Evolutionary conservation across 2,329 filamentous ascomycete species (phyloP), one percentile per base, ranked within the genome.

Genomic region (Cladosporium oxysporum): DNA sequence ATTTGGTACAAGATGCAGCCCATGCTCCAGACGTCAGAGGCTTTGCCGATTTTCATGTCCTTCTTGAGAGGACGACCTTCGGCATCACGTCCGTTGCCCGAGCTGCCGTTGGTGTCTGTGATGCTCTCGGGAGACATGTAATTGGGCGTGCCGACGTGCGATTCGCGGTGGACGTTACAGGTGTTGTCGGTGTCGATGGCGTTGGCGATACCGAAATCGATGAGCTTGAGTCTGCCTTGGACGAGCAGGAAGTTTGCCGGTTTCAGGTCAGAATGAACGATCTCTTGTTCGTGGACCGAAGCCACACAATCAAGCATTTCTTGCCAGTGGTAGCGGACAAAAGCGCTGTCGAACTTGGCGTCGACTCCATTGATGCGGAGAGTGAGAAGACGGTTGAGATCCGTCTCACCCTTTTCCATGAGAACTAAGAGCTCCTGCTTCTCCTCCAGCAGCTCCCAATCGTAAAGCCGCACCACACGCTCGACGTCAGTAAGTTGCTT

Each of bases 41-140:
- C 92, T 75, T 98, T 98, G 67, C 95, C 96, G 7, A 99, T 84
- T 77, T 97, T 97, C 89, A 97, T 95, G 67, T 97, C 84, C 77
- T 93, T 96, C 16, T 87, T 84, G 26, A 80, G 79, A 62, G 80
- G 77, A 59, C 77, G 81, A 67, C 73, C 80, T 35, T 66, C 57
- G 72, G 79, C 78, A 52, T 82, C 74, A 55, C 79, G 79, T 76
- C 76, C 80, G 70, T 65, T 81, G 72, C 66, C 72, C 31, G 76
- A 73, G 41, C 37, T 31, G 29, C 88, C 89, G 71, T 96, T 96
- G 29, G 89, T 91, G 79, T 98, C 95, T 76, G 96, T 88, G 58
- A 99, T 85, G 2, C 91, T 93, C 79, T 99, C 95, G 0, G 95
- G 95, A 1, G 92, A 96, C 95, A 99, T 99, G 82, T 97, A 99